Base-by-base conservation (phyloP, 495 filamentous ascomycete species). In the Podospora pseudopauciseta region DNA sequence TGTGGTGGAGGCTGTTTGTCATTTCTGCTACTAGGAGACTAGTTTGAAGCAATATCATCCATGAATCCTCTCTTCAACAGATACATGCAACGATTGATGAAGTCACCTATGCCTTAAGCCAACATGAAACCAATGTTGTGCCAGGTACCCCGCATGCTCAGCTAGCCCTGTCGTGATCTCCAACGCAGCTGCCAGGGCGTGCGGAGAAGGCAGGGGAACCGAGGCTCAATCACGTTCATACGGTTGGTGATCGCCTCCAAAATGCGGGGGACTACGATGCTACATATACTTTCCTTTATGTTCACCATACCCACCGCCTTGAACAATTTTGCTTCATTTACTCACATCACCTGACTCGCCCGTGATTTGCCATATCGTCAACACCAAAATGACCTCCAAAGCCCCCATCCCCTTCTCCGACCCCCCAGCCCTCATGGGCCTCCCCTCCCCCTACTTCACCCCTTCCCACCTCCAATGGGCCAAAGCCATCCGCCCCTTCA, bases 391-490 rank as follows among this genome's bases (percentile, higher is more conserved):
- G 34, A 2, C 34, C 30, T 4, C 61, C 61, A 63, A 27, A 58
- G 58, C 71, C 27, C 65, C 66, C 26, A 64, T 91, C 65, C 90
- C 90, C 60, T 92, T 93, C 82, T 87, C 88, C 3, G 90, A 92
- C 64, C 90, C 90, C 2, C 87, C 90, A 0, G 92, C 88, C 77
- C 82, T 92, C 60, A 81, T 81, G 73, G 87, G 88, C 34, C 84
- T 91, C 5, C 90, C 90, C 2, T 90, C 87, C 2, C 86, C 90
- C 23, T 90, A 91, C 77, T 91, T 90, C 80, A 85, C 80, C 5
- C 72, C 78, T 1, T 86, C 84, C 1, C 89, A 91, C 76, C 79
- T 75, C 9, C 75, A 77, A 67, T 93, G 89, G 83, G 90, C 92
- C 72, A 84, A 86, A 73, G 86, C 83, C 68, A 90, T 88, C 71